These are phyloP conservation scores for Clathrus columnatus DNA, from an alignment of 768 basidiomycete species.

Conservation along the genomic window DNA sequence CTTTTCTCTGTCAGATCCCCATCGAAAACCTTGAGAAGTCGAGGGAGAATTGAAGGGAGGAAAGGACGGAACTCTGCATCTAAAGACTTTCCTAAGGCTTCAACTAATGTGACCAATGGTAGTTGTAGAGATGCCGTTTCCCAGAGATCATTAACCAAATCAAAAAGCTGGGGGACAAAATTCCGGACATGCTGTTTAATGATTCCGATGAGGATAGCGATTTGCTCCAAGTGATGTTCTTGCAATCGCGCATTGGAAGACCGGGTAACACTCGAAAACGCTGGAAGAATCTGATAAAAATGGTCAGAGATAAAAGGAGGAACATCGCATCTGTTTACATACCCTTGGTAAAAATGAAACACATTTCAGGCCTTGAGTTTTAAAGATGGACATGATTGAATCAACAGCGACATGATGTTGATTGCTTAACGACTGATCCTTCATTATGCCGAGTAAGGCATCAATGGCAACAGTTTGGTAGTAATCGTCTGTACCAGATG, in stretches of 20 bases:
- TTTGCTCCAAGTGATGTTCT: conserved; percentile 90
- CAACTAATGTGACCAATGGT: conserved; percentile 86
- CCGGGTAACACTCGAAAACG: conserved; percentile 82
- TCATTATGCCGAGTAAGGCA: conserved; percentile 76
- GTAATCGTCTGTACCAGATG: conserved; percentile 80
- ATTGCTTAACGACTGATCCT: conserved; percentile 76
- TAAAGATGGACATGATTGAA: conserved; percentile 98
- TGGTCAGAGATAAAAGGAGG: not conserved
- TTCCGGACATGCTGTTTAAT: conserved; percentile 97
- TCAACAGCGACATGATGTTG: conserved; percentile 94
- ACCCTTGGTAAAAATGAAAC: conserved; percentile 93
- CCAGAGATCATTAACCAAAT: conserved; percentile 86
- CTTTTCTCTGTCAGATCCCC: conserved; percentile 78
- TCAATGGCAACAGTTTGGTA: conserved; percentile 95
- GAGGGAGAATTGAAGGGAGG: conserved; percentile 80
- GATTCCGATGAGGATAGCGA: conserved; percentile 90
- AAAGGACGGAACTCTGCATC: conserved; percentile 98
- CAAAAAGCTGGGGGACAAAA: conserved; percentile 79
- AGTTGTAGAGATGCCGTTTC: conserved; percentile 74
- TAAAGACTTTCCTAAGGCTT: conserved; percentile 85
- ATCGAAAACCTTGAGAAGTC: conserved; percentile 85
- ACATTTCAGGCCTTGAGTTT: conserved; percentile 94
- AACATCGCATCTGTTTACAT: conserved; percentile 14
- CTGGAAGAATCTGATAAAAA: conserved; percentile 65
- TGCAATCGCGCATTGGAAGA: conserved; percentile 74